Evolutionary conservation across 192 early-diverging fungal genomes (phyloP).

Genomic region (Backusella sp.): DNA sequence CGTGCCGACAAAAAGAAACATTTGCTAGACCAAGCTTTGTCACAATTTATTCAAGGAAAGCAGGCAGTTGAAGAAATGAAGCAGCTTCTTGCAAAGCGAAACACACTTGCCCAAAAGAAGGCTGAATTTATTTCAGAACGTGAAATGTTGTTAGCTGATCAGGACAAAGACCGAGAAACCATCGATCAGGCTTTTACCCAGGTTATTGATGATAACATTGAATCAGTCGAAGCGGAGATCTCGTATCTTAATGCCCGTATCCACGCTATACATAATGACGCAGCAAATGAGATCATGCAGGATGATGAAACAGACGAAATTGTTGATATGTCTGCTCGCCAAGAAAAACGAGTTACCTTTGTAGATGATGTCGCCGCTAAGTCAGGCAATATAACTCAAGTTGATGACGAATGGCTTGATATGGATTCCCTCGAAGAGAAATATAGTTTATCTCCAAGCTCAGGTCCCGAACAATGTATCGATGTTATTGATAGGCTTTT

Average conservation of each 20-base stretch:
- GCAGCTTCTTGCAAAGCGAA: conserved; percentile 41
- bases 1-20: conserved; percentile 48
- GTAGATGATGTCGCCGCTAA: conserved; percentile 20
- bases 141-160: conserved; percentile 34
- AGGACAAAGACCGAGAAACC: conserved; percentile 7
- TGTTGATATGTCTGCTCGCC: conserved; percentile 15
- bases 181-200: conserved; percentile 30
- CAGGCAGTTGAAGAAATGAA: conserved; percentile 50
- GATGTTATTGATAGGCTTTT: conserved; percentile 46
- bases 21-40: conserved; percentile 45
- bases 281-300: conserved; percentile 31
- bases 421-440: conserved; percentile 27
- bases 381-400: background rate
- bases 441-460: conserved; percentile 32
- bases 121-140: conserved; percentile 47
- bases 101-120: conserved; percentile 42
- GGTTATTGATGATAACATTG: conserved; percentile 54
- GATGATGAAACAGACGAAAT: conserved; percentile 9
- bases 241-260: conserved; percentile 50
- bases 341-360: conserved; percentile 33
- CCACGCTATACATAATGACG: conserved; percentile 47
- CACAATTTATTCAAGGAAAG: conserved; percentile 48
- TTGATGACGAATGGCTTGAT: conserved; percentile 25
- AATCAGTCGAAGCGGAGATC: conserved; percentile 51
- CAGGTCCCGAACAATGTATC: conserved; percentile 40